Conservation (phyloP, 139 green algal genomes). For the Chlamydomonas incerta region DNA sequence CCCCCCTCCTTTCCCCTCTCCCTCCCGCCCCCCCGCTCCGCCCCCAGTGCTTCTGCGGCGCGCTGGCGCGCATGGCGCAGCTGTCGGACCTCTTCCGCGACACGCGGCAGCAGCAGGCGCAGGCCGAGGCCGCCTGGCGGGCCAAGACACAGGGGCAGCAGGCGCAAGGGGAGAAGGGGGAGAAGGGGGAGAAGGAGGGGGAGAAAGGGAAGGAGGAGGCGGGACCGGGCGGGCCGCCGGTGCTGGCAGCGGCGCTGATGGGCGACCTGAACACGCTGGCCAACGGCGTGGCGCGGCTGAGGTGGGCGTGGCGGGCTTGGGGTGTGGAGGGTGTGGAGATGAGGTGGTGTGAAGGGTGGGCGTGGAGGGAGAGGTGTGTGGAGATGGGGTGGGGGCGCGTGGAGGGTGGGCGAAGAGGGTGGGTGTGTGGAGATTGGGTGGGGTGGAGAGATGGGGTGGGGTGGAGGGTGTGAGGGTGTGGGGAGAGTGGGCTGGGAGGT, state of each 20-base stretch:
- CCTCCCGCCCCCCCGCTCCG: not conserved
- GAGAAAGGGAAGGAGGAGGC: too few relatives aligned
- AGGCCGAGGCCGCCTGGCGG: not conserved
- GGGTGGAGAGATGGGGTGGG: too few relatives aligned
- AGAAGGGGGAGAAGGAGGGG: not conserved
- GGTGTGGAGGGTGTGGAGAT: too few relatives aligned
- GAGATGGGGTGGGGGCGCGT: too few relatives aligned
- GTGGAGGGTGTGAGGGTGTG: too few relatives aligned
- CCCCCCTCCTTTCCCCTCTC: not conserved
- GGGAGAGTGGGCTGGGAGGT: too few relatives aligned
- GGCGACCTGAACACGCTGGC: constrained; percentile 93
- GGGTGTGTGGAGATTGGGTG: too few relatives aligned
- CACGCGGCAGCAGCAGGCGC: constrained; percentile 21
- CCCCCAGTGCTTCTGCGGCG: constrained; percentile 93
- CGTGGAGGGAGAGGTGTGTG: too few relatives aligned
- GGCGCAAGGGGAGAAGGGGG: not conserved
- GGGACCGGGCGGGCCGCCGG: too few relatives aligned
- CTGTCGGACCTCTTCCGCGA: constrained; percentile 28
- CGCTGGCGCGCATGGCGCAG: constrained; percentile 81
- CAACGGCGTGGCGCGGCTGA: constrained; percentile 83
- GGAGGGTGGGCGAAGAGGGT: too few relatives aligned
- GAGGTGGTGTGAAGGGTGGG: not conserved
- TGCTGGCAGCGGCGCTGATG: constrained; percentile 61
- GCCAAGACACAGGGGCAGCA: not conserved
- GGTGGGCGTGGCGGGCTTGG: not conserved